Evolutionary conservation across 768 basidiomycete species (phyloP).

Genomic region (Podaxis sp.): DNA sequence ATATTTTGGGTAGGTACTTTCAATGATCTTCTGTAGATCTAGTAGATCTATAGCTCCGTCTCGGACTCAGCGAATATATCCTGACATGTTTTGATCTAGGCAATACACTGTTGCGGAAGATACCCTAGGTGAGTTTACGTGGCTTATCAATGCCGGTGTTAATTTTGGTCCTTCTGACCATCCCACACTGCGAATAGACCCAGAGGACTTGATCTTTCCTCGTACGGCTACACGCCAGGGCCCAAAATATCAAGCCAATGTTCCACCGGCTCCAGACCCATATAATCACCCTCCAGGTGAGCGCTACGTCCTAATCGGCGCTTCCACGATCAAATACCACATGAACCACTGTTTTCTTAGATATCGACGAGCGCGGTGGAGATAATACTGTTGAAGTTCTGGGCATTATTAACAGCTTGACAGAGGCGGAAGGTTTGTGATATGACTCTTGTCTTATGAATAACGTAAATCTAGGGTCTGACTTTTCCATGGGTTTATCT

Average conservation of each 20-base stretch:
- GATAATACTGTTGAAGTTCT: slow-evolving; percentile 73
- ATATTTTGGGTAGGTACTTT: slow-evolving; percentile 83
- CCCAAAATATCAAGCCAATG: slow-evolving; percentile 75
- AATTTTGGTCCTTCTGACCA: slow-evolving; percentile 4
- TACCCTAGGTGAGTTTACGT: slow-evolving; percentile 61
- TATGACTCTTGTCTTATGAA: slow-evolving; percentile 14
- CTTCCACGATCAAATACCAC: not conserved
- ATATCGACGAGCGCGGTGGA: slow-evolving; percentile 62
- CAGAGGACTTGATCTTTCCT: slow-evolving; percentile 96
- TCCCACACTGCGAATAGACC: slow-evolving; percentile 51
- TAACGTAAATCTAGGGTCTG: slow-evolving; percentile 21
- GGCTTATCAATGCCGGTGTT: not conserved
- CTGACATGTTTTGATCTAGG: slow-evolving; percentile 34
- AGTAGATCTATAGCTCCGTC: slow-evolving; percentile 8
- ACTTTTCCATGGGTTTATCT: slow-evolving; percentile 10
- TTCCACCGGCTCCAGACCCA: slow-evolving; percentile 42
- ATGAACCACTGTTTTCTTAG: slow-evolving; percentile 24
- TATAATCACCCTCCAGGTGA: slow-evolving; percentile 35
- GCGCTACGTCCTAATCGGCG: slow-evolving; percentile 1
- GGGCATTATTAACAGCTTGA: slow-evolving; percentile 59
- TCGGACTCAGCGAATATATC: slow-evolving; percentile 2
- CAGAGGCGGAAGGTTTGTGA: slow-evolving; percentile 61
- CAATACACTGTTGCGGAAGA: slow-evolving; percentile 90
- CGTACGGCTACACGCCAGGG: slow-evolving; percentile 90
- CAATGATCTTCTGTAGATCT: slow-evolving; percentile 6